Percentiles rank a stretch among this genome's conserved stretches.
Conservation (phyloP, 768 basidiomycete species). For the Lentinula sp. region DNA sequence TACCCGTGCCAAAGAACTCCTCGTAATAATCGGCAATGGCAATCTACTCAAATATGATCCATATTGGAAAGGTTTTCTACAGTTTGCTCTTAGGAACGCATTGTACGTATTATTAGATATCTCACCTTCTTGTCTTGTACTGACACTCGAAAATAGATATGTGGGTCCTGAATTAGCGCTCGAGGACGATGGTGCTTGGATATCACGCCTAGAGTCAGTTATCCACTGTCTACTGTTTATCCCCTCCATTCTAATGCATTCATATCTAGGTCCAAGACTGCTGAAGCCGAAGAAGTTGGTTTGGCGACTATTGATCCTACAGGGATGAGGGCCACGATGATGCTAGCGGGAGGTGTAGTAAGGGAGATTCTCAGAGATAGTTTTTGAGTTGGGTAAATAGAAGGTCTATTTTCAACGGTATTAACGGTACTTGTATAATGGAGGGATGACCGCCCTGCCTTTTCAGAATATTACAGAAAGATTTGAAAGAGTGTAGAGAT, state of each 20-base stretch:
- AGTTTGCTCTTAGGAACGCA: slow-evolving; percentile 40
- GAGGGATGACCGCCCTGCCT: slow-evolving; percentile 35
- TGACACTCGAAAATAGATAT: slow-evolving; percentile 25
- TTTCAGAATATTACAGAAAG: slow-evolving; percentile 30
- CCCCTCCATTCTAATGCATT: slow-evolving; percentile 14
- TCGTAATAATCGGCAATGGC: slow-evolving; percentile 43
- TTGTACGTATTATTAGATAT: slow-evolving; percentile 24
- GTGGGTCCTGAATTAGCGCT: slow-evolving; percentile 35
- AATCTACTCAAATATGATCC: slow-evolving; percentile 35
- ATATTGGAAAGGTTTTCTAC: slow-evolving; percentile 46
- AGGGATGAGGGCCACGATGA: slow-evolving; percentile 7
- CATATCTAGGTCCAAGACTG: slow-evolving; percentile 12
- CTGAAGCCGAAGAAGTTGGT: slow-evolving; percentile 21
- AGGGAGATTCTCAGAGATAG: slow-evolving; percentile 25
- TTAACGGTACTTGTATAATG: not conserved
- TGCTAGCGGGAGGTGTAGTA: slow-evolving; percentile 26
- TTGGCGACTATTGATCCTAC: slow-evolving; percentile 11
- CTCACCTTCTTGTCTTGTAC: not conserved
- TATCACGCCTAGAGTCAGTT: slow-evolving; percentile 41
- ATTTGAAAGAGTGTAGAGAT: not conserved
- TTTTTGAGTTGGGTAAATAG: not conserved
- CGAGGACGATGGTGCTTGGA: slow-evolving; percentile 41
- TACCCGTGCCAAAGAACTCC: slow-evolving; percentile 47
- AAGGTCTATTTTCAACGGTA: not conserved
- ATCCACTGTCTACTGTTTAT: not conserved